Evolutionary conservation across 2,329 filamentous ascomycete genomes (phyloP).

Genomic region (Diaporthe sp.): DNA sequence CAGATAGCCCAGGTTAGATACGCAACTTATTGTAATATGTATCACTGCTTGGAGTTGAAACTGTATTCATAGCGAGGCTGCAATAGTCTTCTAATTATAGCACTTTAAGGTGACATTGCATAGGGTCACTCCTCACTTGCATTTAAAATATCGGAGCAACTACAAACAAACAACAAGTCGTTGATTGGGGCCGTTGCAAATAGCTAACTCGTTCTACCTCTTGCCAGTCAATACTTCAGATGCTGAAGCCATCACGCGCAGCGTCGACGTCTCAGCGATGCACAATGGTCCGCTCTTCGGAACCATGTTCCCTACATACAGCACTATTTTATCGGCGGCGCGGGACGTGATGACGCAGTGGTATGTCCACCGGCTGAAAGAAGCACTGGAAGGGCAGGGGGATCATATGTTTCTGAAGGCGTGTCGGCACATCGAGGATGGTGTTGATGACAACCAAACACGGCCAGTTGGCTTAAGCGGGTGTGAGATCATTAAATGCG

Average conservation of each 20-base stretch:
- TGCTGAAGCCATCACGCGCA: neutral
- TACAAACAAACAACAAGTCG: neutral
- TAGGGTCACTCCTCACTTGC: neutral
- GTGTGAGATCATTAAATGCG: neutral
- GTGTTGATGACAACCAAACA: neutral
- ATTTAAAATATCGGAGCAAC: no score
- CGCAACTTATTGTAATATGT: neutral
- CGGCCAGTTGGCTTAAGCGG: neutral
- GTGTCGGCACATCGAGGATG: neutral
- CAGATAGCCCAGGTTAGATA: no score
- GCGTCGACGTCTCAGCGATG: neutral
- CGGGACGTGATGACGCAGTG: neutral
- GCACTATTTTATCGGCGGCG: neutral
- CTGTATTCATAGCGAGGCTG: neutral
- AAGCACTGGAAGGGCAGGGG: neutral
- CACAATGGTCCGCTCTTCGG: neutral
- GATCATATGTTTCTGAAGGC: neutral
- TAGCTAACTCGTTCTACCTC: neutral
- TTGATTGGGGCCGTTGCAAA: neutral
- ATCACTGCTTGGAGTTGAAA: neutral
- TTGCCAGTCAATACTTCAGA: no score
- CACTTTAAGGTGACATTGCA: neutral
- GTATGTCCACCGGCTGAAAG: neutral
- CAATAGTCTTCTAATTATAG: neutral
- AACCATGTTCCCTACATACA: neutral